Base-by-base conservation (phyloP, 2,329 filamentous ascomycete species). In the Magnaporthales sp. region DNA sequence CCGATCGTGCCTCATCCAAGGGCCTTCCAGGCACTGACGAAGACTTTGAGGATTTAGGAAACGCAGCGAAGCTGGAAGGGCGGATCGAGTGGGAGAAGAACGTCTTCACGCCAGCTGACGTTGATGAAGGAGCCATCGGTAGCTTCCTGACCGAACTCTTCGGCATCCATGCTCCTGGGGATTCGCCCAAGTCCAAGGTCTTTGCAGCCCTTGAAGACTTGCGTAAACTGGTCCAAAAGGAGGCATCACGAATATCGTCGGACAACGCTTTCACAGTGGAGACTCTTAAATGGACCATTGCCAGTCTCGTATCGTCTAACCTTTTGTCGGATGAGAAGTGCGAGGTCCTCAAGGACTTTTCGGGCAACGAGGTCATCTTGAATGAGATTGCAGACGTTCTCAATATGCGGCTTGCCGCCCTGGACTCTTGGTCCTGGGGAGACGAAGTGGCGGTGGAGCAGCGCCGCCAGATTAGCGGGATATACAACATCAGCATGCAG, bases 341-440 rank as follows among this genome's bases (percentile, higher is more conserved):
- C 2, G 76, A 76, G 67, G 76, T 78, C 0, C 72, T 85, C 19
- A 75, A 73, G 6, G 80, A 82, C 61, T 80, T 84, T 65, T 71
- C 76, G 26, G 72, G 73, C 9, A 81, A 80, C 64, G 67, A 71
- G 0, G 73, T 77, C 29, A 79, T 84, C 9, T 69, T 84, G 11
- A 73, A 73, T 1, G 83, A 85, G 71, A 78, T 85, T 15, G 78
- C 80, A 0, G 82, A 85, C 66, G 81, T 84, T 1, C 76, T 85
- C 64, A 84, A 84, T 68, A 83, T 84, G 78, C 77, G 82, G 15
- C 75, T 84, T 6, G 73, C 78, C 2, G 75, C 77, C 0, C 71
- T 85, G 1, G 73, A 77, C 3, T 74, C 74, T 3, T 85, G 83
- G 82, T 74, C 77, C 0, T 85, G 83, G 83, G 78, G 78, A 0